Evolutionary conservation across 1,284 basidiomycete species (phyloP).

Genomic region (Termitomyces sp.): DNA sequence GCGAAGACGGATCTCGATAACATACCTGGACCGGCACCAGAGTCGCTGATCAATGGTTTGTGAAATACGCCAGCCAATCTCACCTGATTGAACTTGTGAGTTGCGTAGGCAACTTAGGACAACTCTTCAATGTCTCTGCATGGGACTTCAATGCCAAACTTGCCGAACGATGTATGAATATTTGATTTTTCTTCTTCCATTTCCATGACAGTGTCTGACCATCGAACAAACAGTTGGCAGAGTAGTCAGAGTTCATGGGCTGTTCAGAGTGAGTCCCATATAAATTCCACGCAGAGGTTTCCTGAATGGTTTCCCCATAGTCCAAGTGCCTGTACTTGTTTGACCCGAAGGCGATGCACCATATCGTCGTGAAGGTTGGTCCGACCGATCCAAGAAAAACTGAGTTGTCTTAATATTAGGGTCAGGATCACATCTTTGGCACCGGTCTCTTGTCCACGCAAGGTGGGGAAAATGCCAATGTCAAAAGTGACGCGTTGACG

Average conservation of each 20-base stretch:
- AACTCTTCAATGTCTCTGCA: slow-evolving; percentile 24
- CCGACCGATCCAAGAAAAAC: background rate
- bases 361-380: slow-evolving; percentile 32
- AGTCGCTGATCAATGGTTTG: slow-evolving; percentile 11
- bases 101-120: slow-evolving; percentile 22
- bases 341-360: slow-evolving; percentile 32
- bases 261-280: slow-evolving; percentile 23
- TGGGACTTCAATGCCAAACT: slow-evolving; percentile 29
- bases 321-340: slow-evolving; percentile 26
- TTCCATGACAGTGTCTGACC: background rate
- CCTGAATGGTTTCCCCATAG: slow-evolving; percentile 14
- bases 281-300: background rate
- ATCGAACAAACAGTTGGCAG: slow-evolving; percentile 21
- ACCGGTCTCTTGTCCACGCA: slow-evolving; percentile 33
- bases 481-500: too few relatives aligned
- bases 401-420: background rate
- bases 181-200: background rate
- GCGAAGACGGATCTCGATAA: slow-evolving; percentile 12
- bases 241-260: slow-evolving; percentile 22
- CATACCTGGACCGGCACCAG: slow-evolving; percentile 8
- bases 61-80: background rate
- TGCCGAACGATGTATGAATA: slow-evolving; percentile 23
- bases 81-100: background rate
- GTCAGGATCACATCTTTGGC: slow-evolving; percentile 28
- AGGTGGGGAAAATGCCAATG: slow-evolving; percentile 19